phyloP scores from a whole-genome alignment of 345 rosid species.

The Eucalyptus rudis region DNA sequence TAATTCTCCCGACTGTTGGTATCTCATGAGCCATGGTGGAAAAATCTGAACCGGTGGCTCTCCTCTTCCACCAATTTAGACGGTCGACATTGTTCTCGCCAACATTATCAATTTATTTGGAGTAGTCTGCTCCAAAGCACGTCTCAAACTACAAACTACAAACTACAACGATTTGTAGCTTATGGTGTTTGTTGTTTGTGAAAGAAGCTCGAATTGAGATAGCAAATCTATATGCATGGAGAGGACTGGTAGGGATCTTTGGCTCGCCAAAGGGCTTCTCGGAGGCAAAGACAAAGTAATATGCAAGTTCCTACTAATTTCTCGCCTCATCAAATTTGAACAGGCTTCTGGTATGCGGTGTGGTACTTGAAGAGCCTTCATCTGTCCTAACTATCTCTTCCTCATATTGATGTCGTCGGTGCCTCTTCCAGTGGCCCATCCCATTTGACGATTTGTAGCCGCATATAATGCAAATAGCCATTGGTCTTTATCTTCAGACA shows the following conservation, averaged over 20 bases:
- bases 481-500: not conserved
- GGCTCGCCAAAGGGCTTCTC: no score
- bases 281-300: not conserved
- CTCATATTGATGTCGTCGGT: not conserved
- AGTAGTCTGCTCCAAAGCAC: not conserved
- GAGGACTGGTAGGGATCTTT: not conserved
- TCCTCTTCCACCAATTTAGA: not conserved
- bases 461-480: not conserved
- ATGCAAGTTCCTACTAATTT: not conserved
- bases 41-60: not conserved
- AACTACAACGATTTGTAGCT: not conserved
- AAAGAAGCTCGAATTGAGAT: not conserved
- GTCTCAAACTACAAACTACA: not conserved
- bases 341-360: not conserved
- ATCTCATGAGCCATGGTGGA: not conserved
- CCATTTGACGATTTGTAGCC: not conserved
- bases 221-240: not conserved
- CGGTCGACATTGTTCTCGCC: not conserved
- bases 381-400: not conserved
- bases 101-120: no score
- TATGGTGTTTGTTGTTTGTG: not conserved
- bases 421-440: not conserved
- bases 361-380: not conserved
- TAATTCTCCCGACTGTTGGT: accelerated
- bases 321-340: not conserved